These are phyloP conservation scores for Arthrocladium fulminans DNA, from an alignment of 2,329 filamentous ascomycete genomes.

Conservation along the genomic window DNA sequence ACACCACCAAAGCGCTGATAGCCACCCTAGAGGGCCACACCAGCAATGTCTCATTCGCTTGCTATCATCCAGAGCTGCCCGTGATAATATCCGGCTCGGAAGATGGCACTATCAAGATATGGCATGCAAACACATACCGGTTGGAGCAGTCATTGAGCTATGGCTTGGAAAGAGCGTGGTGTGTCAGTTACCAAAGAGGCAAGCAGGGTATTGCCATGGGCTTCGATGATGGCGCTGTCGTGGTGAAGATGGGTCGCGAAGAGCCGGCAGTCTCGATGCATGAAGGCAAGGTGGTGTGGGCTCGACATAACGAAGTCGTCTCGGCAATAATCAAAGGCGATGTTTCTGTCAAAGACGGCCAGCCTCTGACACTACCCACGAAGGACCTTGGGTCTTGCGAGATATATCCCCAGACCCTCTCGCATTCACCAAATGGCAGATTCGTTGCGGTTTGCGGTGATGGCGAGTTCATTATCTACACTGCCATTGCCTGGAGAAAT, in stretches of 20 bases:
- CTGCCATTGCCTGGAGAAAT: conserved; percentile 89
- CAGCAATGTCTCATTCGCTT: conserved; percentile 95
- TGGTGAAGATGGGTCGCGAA: conserved; percentile 94
- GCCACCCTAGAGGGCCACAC: conserved; percentile 95
- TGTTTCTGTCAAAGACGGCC: conserved; percentile 73
- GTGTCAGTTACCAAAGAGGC: conserved; percentile 88
- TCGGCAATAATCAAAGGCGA: conserved; percentile 94
- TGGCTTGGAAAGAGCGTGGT: conserved; percentile 92
- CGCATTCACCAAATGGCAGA: conserved; percentile 91
- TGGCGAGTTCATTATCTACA: conserved; percentile 98
- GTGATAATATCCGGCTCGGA: conserved; percentile 97
- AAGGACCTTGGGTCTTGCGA: conserved; percentile 96
- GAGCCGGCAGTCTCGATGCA: conserved; percentile 99
- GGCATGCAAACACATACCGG: conserved; percentile 96
- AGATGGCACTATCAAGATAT: conserved; percentile 94
- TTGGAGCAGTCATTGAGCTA: conserved; percentile 95
- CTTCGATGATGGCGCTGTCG: conserved; percentile 95
- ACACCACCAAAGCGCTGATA: conserved; percentile 95
- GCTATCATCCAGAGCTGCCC: conserved; percentile 92
- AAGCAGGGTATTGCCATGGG: conserved; percentile 91
- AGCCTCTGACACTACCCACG: conserved; percentile 73
- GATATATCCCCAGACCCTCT: conserved; percentile 74
- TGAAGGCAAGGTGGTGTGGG: conserved; percentile 94
- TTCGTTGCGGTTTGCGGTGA: conserved; percentile 89
- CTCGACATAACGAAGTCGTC: conserved; percentile 87